phyloP scores from a whole-genome alignment of 805 yeast genomes.

The Kazachstania africana region DNA sequence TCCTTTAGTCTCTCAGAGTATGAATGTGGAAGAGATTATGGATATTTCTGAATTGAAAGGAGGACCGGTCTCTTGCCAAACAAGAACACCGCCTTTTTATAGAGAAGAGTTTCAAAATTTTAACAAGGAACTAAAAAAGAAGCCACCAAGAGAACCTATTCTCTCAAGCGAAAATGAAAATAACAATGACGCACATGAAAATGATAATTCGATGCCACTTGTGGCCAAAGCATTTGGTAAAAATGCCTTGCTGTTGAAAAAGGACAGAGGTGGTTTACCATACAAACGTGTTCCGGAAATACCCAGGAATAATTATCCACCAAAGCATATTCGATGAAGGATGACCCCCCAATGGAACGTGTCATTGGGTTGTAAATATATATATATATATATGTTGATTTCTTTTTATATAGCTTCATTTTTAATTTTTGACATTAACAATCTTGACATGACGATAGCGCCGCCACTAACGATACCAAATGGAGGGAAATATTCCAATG shows the following conservation, averaged over 20 bases:
- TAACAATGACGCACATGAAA: slow-evolving; percentile 1
- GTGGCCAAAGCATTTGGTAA: slow-evolving; percentile 26
- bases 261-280: slow-evolving; percentile 28
- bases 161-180: slow-evolving; percentile 2
- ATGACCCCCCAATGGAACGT: no score
- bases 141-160: slow-evolving; percentile 22
- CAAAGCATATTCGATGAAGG: background rate
- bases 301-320: slow-evolving; percentile 17
- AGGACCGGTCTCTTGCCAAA: slow-evolving; percentile 21
- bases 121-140: slow-evolving; percentile 14
- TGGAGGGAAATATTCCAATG: slow-evolving; percentile 32
- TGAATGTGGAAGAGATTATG: slow-evolving; percentile 7
- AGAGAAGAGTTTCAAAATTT: slow-evolving; percentile 19
- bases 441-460: slow-evolving; percentile 18
- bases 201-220: slow-evolving; percentile 11
- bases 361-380: background rate
- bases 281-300: slow-evolving; percentile 25
- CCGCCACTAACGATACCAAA: slow-evolving; percentile 27
- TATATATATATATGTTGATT: background rate
- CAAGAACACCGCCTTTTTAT: slow-evolving; percentile 14
- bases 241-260: slow-evolving; percentile 19
- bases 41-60: slow-evolving; percentile 22
- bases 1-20: background rate
- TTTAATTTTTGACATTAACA: slow-evolving; percentile 5
- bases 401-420: slow-evolving; percentile 2